Evolutionary conservation across 768 basidiomycete genomes (phyloP).

Genomic region (Leccinum variicolor): DNA sequence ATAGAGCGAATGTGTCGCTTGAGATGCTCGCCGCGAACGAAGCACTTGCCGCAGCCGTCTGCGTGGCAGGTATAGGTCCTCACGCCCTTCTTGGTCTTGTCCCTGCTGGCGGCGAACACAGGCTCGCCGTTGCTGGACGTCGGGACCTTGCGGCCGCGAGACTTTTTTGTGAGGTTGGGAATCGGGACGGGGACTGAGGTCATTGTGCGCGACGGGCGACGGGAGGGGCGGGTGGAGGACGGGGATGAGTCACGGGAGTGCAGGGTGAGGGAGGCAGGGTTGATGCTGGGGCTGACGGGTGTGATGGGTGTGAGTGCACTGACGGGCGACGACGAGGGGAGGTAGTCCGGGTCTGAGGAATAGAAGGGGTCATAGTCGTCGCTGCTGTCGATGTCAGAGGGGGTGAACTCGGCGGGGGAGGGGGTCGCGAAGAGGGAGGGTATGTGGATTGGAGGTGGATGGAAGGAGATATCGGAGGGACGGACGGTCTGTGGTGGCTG

Average conservation of each 20-base stretch:
- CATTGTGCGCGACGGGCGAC: slow-evolving; percentile 22
- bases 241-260: not conserved
- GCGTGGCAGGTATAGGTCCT: slow-evolving; percentile 66
- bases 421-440: not conserved
- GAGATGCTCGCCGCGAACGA: slow-evolving; percentile 75
- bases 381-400: slow-evolving; percentile 19
- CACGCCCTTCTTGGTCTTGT: slow-evolving; percentile 32
- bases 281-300: not conserved
- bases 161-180: slow-evolving; percentile 49
- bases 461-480: slow-evolving; percentile 19
- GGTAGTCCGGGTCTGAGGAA: slow-evolving; percentile 24
- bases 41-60: slow-evolving; percentile 73
- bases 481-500: slow-evolving; percentile 20
- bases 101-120: slow-evolving; percentile 23
- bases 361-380: slow-evolving; percentile 16
- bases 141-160: slow-evolving; percentile 48
- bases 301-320: not conserved
- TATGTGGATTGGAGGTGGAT: not conserved
- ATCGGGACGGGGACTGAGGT: slow-evolving; percentile 41
- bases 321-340: slow-evolving; percentile 5
- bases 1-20: slow-evolving; percentile 79
- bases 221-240: slow-evolving; percentile 13
- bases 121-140: slow-evolving; percentile 27
- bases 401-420: not conserved
- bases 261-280: slow-evolving; percentile 9